Base-by-base conservation (phyloP, 2,329 filamentous ascomycete genomes). In the Xylaria sp. region DNA sequence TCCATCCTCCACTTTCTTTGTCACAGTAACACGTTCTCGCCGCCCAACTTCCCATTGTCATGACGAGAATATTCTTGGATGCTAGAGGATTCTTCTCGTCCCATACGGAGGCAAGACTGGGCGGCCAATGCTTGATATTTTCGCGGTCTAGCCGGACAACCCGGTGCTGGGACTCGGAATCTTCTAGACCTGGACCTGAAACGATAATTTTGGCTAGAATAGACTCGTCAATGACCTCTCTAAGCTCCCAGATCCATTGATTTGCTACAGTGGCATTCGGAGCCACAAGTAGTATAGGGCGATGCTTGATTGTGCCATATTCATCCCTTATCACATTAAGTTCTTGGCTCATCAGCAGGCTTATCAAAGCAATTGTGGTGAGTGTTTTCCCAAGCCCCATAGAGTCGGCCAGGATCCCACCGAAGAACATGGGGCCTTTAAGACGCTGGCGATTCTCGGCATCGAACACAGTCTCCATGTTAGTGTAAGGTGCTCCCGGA, bases 321-420 rank as follows among this genome's bases (percentile, higher is more conserved):
- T 70, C 58, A 1, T 5, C 18, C 5, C 8, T 27, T 5, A 42
- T 12, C 6, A 66, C 57, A 27, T 77, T 75, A 0, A 78, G 60
- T 5, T 37, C 50, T 27, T 77, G 74, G 1, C 60, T 65, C 1
- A 72, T 68, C 12, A 78, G 29, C 3, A 78, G 62, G 9, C 72
- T 65, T 1, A 77, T 12, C 10, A 71, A 67, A 13, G 75, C 71
- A 48, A 75, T 69, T 0, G 70, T 73, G 4, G 70, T 70, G 2
- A 78, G 58, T 0, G 75, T 78, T 62, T 78, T 78, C 1, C 76
- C 76, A 1, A 78, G 66, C 5, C 76, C 76, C 76, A 78, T 77
- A 0, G 74, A 77, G 32, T 78, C 76, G 0, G 75, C 75, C 1
- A 77, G 65, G 13, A 78, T 77, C 18, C 71, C 75, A n/a, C 75